Evolutionary conservation across 208 protist species (phyloP).

Genomic region (Wallacemonas sp.): DNA sequence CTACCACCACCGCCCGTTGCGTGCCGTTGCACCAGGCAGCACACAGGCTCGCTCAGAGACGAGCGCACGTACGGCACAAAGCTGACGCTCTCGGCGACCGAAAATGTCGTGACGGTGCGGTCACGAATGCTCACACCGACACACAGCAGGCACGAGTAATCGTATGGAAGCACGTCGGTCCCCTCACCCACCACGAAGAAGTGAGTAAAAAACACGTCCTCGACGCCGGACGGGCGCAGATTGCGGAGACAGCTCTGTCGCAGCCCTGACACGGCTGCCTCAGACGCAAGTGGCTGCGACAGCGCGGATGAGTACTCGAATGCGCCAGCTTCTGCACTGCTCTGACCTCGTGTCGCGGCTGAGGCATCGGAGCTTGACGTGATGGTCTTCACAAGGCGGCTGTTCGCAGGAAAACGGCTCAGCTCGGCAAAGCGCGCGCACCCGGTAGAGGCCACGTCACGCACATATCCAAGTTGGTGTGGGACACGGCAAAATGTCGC

Average conservation of each 20-base stretch:
- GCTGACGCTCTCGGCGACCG: conserved; percentile 45
- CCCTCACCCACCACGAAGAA: conserved; percentile 55
- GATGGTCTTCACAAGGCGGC: conserved; percentile 1
- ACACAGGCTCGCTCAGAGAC: conserved; percentile 30
- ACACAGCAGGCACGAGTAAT: conserved; percentile 67
- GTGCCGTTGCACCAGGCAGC: conserved; percentile 23
- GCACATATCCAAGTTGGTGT: conserved; percentile 65
- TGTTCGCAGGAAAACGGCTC: conserved; percentile 17
- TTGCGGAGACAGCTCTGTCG: neutral
- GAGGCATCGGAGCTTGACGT: neutral
- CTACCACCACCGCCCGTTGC: conserved; percentile 15
- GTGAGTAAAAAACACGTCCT: conserved; percentile 15
- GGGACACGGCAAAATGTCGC: conserved; percentile 50
- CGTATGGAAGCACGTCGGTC: conserved; percentile 73
- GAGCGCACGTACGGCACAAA: conserved; percentile 70
- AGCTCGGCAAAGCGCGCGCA: conserved; percentile 25
- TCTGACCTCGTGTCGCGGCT: neutral
- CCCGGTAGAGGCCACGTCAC: conserved; percentile 31
- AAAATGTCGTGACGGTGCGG: conserved; percentile 26
- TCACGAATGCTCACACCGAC: conserved; percentile 19
- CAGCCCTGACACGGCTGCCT: neutral
- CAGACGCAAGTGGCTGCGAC: neutral
- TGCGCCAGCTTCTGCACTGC: neutral
- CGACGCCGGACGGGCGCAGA: neutral
- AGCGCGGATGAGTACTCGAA: conserved; percentile 11